Percentiles rank a stretch among this genome's conserved stretches.
Evolutionary conservation across 2,329 filamentous ascomycete species (phyloP).

Genomic region (Penicillium sp.): DNA sequence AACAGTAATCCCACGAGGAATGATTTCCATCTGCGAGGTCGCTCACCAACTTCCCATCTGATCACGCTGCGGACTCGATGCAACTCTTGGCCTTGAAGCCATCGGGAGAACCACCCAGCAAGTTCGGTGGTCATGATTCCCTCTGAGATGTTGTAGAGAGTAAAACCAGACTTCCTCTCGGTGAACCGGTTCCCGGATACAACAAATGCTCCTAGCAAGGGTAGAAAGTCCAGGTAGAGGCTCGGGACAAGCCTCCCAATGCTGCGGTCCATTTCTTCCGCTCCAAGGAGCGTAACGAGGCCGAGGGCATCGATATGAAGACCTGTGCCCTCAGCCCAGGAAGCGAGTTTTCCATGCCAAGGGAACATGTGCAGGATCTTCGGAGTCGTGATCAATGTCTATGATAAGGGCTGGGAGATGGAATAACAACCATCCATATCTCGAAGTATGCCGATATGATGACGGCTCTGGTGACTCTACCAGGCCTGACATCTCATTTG

Average conservation of each 20-base stretch:
- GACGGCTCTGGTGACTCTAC: too few species aligned
- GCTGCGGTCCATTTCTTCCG: constrained; percentile 15
- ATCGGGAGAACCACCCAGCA: constrained; percentile 14
- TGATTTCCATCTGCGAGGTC: background rate
- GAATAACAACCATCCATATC: too few species aligned
- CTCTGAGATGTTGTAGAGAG: constrained; percentile 11
- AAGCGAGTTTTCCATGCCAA: constrained; percentile 4
- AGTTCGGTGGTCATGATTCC: constrained; percentile 14
- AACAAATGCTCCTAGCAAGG: background rate
- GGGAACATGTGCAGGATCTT: constrained; percentile 6
- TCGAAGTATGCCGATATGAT: too few species aligned
- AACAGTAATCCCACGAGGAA: background rate
- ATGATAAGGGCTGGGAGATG: too few species aligned
- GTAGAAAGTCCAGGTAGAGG: constrained; percentile 9
- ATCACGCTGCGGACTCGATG: constrained; percentile 11
- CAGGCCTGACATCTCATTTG: too few species aligned
- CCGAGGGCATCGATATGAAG: constrained; percentile 13
- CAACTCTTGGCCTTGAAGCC: constrained; percentile 11
- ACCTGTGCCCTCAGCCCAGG: constrained; percentile 10
- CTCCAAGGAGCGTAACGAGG: constrained; percentile 13
- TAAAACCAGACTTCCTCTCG: constrained; percentile 2
- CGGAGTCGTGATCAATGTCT: background rate
- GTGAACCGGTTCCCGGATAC: background rate
- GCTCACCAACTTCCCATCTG: constrained; percentile 8
- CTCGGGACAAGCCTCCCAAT: constrained; percentile 13